Evolutionary conservation across 2,329 filamentous ascomycete genomes (phyloP).

Genomic region (Colletotrichum spaethianum): DNA sequence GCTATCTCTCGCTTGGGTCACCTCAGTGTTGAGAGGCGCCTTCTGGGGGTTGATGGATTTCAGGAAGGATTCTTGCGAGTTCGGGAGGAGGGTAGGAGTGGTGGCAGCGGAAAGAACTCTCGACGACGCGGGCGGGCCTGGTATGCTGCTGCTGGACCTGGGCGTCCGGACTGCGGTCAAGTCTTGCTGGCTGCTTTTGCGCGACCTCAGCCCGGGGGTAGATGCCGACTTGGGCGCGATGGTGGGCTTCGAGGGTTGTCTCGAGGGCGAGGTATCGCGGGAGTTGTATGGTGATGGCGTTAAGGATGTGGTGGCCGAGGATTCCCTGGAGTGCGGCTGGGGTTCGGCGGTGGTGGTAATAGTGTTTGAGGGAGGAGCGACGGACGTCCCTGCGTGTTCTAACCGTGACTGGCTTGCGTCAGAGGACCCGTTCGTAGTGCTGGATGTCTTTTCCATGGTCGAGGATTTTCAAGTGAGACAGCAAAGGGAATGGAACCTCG

Average conservation of each 20-base stretch:
- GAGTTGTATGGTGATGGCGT: constrained; percentile 55
- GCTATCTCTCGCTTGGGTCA: constrained; percentile 61
- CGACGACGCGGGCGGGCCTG: constrained; percentile 74
- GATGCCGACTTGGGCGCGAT: constrained; percentile 50
- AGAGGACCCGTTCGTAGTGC: constrained; percentile 48
- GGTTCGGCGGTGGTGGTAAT: constrained; percentile 46
- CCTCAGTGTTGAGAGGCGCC: constrained; percentile 62
- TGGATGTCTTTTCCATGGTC: constrained; percentile 55
- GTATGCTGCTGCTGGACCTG: constrained; percentile 65
- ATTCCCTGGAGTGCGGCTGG: constrained; percentile 52
- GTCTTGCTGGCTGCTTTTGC: constrained; percentile 76
- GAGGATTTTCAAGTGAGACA: constrained; percentile 46
- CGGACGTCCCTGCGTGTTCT: constrained; percentile 40
- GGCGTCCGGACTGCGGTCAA: constrained; percentile 71
- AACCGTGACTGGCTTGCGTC: constrained; percentile 43
- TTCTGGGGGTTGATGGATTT: constrained; percentile 78
- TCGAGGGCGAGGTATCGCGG: constrained; percentile 64
- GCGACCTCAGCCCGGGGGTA: constrained; percentile 64
- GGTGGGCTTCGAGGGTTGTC: constrained; percentile 54
- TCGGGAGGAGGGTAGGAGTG: constrained; percentile 75
- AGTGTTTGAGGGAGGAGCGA: constrained; percentile 46
- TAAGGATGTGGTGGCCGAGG: constrained; percentile 54
- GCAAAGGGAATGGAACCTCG: constrained; percentile 40
- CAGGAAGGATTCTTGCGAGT: constrained; percentile 71
- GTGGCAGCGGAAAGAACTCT: constrained; percentile 78